Conservation (phyloP, 345 rosid species). For the Erysimum cheiranthoides region DNA sequence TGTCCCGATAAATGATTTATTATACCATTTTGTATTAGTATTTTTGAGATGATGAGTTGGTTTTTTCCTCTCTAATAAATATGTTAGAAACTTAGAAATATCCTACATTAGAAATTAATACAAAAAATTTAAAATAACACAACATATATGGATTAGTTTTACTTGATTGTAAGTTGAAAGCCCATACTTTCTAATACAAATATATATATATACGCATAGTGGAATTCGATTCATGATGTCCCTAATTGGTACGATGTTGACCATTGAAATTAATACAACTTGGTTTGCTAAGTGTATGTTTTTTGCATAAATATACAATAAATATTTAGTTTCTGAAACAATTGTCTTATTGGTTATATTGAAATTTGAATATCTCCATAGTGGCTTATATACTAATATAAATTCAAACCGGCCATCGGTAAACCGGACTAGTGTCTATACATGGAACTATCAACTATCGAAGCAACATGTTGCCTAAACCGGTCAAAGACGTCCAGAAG, state of each 20-base stretch:
- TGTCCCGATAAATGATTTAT: no score
- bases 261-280: not conserved
- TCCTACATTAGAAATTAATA: no score
- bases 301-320: not conserved
- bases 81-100: no score
- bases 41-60: no score
- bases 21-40: no score
- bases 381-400: not conserved
- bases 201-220: not conserved
- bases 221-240: not conserved
- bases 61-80: no score
- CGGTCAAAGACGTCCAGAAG: conserved; percentile 10
- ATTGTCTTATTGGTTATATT: not conserved
- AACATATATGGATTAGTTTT: no score
- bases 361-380: not conserved
- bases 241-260: not conserved
- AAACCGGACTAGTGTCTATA: not conserved
- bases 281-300: not conserved
- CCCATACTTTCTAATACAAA: not conserved
- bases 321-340: not conserved
- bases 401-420: not conserved
- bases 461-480: not conserved
- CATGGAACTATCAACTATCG: not conserved
- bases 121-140: no score
- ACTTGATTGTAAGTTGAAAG: not conserved